Evolutionary conservation across 164 flowering plant genomes (phyloP).

Genomic region (Malania oleifera): DNA sequence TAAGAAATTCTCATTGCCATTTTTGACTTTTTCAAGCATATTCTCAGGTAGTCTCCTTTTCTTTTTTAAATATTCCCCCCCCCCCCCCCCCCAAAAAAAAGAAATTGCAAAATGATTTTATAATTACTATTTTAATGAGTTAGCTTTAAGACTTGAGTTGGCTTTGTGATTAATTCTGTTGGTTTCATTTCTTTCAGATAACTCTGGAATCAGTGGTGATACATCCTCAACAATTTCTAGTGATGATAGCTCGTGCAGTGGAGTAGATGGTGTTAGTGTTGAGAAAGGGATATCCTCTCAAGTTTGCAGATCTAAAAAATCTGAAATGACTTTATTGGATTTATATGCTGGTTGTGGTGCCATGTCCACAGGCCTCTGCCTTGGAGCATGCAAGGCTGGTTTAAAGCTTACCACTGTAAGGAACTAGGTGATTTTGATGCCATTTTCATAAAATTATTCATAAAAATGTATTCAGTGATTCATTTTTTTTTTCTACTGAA

Average conservation of each 20-base stretch:
- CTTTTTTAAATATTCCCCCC: neutral
- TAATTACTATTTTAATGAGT: neutral
- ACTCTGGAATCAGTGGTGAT: constrained; percentile 15
- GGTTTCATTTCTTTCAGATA: constrained; percentile 13
- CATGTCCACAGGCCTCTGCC: constrained; percentile 86
- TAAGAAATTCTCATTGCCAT: constrained; percentile 38
- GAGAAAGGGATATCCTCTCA: neutral
- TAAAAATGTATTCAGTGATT: neutral
- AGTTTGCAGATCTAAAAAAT: neutral
- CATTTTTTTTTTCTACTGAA: neutral
- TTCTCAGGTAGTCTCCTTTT: constrained; percentile 29
- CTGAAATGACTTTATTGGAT: constrained; percentile 49
- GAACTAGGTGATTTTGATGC: neutral
- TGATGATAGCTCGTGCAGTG: too few relatives aligned
- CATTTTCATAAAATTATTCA: too few relatives aligned
- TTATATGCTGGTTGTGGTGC: constrained; percentile 88
- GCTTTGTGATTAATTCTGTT: neutral
- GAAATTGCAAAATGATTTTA: neutral
- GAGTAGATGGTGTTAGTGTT: neutral
- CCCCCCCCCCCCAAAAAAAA: too few relatives aligned
- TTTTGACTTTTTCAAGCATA: constrained; percentile 33
- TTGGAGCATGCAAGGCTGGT: constrained; percentile 54
- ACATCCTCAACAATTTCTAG: constrained; percentile 34
- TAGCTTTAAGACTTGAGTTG: neutral
- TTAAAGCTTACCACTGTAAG: constrained; percentile 71